Evolutionary conservation across 805 yeast genomes (phyloP), one percentile per base, ranked within the genome.

Genomic region (Kluyveromyces nonfermentans): DNA sequence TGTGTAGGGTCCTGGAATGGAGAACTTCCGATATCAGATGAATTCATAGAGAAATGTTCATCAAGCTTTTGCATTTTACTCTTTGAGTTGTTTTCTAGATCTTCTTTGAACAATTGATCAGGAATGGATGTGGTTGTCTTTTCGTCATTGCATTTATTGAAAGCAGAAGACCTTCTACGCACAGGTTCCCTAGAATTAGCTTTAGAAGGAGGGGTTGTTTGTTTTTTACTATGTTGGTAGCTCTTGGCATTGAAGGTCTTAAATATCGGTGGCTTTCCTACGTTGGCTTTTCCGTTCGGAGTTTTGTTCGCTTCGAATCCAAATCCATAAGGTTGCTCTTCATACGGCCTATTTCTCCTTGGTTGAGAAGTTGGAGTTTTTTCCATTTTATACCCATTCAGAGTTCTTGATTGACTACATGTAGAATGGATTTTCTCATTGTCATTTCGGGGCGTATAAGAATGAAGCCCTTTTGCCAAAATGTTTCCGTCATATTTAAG

Each of bases 291-390:
- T 39, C 9, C 33, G 32, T 5, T 19, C 9, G 6, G 35, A 37
- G 3, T 46, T 21, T 35, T 35, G 25, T 36, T 18, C 12, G 30
- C 18, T n/a, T 45, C 50, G 28, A 51, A 35, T 14, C 62, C 64
- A 46, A 62, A 62, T 6, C 66, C 66, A 47, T 62, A 62, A 1
- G 65, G 66, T 33, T 60, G 63, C 37, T 60, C 49, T 33, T 57
- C 66, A 42, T 62, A 62, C 1, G 65, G 62, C 37, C 48, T 50
- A 40, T 47, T 52, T 33, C 47, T 50, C 25, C 59, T 50, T 2
- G 44, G 37, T 21, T 47, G 33, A 28, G 41, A 33, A 16, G 15
- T 40, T 15, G 34, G 20, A 18, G 17, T 28, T 10, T 22, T 30
- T 16, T n/a, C 34, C 6, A 14, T 12, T 19, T 19, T 17, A 28